Percentiles rank a stretch among this genome's conserved stretches.
Conservation (phyloP, 257 asterid species). For the Solanum ahanhuiri region DNA sequence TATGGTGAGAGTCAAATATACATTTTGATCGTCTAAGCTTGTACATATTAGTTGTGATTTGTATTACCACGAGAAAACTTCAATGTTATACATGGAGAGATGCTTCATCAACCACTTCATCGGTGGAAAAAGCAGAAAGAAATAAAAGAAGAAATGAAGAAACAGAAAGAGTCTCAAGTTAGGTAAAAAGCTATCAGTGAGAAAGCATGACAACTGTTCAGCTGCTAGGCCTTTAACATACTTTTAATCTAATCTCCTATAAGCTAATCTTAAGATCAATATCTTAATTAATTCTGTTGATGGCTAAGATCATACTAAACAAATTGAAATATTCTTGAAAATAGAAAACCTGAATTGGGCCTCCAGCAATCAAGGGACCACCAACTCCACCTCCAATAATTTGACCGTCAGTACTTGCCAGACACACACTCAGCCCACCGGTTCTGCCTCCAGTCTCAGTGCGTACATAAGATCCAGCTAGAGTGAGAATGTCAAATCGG, state of each 20-base stretch:
- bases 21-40: neutral
- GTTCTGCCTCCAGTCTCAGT: conserved; percentile 42
- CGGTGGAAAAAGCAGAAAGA: neutral
- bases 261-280: neutral
- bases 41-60: neutral
- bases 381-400: conserved; percentile 64
- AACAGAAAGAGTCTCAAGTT: neutral
- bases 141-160: neutral
- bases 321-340: neutral
- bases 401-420: conserved; percentile 50
- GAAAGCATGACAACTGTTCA: neutral
- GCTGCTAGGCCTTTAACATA: neutral
- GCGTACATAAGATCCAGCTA: conserved; percentile 48
- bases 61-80: neutral
- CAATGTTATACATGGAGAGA: neutral
- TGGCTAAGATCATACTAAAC: neutral
- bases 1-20: neutral
- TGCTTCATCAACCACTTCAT: neutral
- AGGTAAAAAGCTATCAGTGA: neutral
- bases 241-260: neutral
- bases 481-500: conserved; percentile 46
- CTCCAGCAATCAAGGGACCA: conserved; percentile 57
- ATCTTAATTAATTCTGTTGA: neutral
- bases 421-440: conserved; percentile 51
- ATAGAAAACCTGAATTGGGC: conserved; percentile 40